A percentile compares a stretch with the other conserved stretches of the same genome.
These are phyloP conservation scores for Scenedesmus sp. DNA, from an alignment of 163 green algal species.

Conservation along the genomic window DNA sequence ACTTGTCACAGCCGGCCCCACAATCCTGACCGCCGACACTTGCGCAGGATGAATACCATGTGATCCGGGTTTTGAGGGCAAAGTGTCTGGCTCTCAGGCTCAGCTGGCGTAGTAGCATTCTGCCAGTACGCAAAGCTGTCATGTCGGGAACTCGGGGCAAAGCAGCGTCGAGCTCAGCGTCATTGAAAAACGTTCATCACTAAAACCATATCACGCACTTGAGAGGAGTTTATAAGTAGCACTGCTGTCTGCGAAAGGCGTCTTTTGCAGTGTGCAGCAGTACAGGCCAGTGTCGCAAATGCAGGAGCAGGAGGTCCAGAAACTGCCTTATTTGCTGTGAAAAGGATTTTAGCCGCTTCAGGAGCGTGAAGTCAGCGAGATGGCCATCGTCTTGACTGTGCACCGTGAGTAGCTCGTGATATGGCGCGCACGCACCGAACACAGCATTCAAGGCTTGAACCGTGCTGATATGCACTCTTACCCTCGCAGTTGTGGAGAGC, in stretches of 20 bases:
- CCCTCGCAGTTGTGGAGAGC: slow-evolving; percentile 19
- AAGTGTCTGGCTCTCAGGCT: not conserved
- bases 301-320: not conserved
- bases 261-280: not conserved
- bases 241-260: not conserved
- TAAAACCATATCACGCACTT: not conserved
- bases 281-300: not conserved
- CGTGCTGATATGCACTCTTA: not conserved
- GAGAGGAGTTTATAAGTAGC: not conserved
- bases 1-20: too few species aligned
- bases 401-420: slow-evolving; percentile 2
- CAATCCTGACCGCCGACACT: too few species aligned
- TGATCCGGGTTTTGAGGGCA: too few species aligned
- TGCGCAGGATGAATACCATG: too few species aligned
- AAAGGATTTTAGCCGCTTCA: too few species aligned
- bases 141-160: not conserved
- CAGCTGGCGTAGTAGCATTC: not conserved
- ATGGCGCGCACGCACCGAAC: not conserved
- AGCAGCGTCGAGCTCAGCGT: not conserved
- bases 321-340: not conserved
- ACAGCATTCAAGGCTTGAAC: not conserved
- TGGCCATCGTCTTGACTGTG: slow-evolving; percentile 24
- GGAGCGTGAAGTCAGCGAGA: not conserved
- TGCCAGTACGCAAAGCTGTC: not conserved
- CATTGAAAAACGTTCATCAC: not conserved